These are phyloP conservation scores for Salix brachista DNA, from an alignment of 345 rosid species.

Conservation along the genomic window DNA sequence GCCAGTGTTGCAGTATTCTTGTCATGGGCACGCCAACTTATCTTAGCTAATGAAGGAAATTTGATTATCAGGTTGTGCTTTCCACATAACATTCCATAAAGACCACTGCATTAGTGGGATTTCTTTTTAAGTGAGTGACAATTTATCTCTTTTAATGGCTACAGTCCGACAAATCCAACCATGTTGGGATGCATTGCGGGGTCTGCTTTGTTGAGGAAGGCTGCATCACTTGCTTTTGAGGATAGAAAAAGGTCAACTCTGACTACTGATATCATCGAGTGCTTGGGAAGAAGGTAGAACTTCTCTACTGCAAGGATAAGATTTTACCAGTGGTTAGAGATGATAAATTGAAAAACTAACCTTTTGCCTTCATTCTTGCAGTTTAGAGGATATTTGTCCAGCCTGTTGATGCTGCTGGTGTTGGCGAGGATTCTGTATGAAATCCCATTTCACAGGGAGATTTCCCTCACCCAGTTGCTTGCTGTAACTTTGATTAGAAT, in stretches of 20 bases:
- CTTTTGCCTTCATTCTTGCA: slow-evolving; percentile 16
- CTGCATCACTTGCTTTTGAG: slow-evolving; percentile 70
- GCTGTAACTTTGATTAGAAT: neutral
- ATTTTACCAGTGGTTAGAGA: neutral
- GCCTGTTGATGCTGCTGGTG: slow-evolving; percentile 28
- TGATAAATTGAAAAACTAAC: neutral
- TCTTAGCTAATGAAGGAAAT: slow-evolving; percentile 28
- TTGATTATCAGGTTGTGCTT: slow-evolving; percentile 37
- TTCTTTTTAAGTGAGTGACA: neutral
- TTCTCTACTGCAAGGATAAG: neutral
- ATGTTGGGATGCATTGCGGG: slow-evolving; percentile 88
- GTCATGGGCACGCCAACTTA: slow-evolving; percentile 71
- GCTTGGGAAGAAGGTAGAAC: slow-evolving; percentile 66
- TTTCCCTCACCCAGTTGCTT: neutral
- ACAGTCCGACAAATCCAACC: slow-evolving; percentile 53
- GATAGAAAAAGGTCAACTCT: slow-evolving; percentile 75
- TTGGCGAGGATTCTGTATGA: neutral
- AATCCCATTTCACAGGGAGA: neutral
- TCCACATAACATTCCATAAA: neutral
- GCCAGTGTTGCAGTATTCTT: slow-evolving; percentile 78
- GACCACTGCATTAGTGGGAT: neutral
- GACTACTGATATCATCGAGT: slow-evolving; percentile 69
- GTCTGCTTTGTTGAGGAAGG: slow-evolving; percentile 79
- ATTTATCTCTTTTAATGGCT: neutral
- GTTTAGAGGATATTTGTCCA: slow-evolving; percentile 67